phyloP scores from a whole-genome alignment of 192 early-diverging fungal species.

The Backusella macrospora region DNA sequence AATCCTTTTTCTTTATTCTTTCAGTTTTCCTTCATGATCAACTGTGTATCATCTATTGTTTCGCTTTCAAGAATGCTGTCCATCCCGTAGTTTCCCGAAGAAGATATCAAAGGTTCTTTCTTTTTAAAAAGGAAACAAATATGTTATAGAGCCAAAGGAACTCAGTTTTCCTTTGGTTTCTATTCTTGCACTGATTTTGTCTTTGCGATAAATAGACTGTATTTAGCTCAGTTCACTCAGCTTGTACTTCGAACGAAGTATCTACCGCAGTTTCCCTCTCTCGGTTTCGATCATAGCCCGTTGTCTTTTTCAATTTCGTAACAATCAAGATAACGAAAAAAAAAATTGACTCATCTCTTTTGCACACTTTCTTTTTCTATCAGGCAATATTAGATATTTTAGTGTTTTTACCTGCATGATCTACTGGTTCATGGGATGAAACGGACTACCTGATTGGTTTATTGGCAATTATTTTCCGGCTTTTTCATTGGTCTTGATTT shows the following conservation, averaged over 20 bases:
- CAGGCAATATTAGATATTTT: background rate
- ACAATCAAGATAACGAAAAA: background rate
- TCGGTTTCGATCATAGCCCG: background rate
- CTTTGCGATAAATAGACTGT: conserved; percentile 5
- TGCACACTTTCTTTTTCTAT: background rate
- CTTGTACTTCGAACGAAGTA: background rate
- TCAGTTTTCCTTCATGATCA: background rate
- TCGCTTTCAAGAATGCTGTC: background rate
- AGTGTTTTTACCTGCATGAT: background rate
- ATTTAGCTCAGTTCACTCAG: background rate
- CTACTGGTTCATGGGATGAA: background rate
- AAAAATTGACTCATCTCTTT: conserved; percentile 3
- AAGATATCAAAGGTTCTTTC: background rate
- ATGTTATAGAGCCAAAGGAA: conserved; percentile 2
- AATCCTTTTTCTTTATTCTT: background rate
- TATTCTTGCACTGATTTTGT: conserved; percentile 3
- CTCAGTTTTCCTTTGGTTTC: background rate
- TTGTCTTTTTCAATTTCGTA: conserved; percentile 6
- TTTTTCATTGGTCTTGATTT: background rate
- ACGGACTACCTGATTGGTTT: background rate
- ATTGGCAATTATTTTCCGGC: background rate
- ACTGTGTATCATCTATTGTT: background rate
- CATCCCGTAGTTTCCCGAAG: background rate
- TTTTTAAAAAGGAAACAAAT: background rate
- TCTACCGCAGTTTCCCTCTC: background rate